Percentiles rank a stretch among this genome's conserved stretches.
These are phyloP conservation scores for Sporisorium graminicola DNA, from an alignment of 1,284 basidiomycete species.

Conservation along the genomic window DNA sequence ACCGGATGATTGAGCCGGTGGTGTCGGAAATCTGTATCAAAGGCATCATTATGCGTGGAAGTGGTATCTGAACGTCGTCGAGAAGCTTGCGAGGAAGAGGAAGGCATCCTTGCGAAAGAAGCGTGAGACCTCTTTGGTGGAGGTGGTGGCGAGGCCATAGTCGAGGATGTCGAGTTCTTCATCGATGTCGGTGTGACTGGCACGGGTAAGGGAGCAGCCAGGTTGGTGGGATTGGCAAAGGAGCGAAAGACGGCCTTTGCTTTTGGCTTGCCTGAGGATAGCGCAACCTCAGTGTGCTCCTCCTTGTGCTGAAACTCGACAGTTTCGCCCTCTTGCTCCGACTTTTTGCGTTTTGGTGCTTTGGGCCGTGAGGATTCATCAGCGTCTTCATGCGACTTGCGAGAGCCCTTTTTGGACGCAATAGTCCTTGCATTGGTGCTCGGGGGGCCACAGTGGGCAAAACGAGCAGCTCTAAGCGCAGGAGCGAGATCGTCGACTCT, in stretches of 20 bases:
- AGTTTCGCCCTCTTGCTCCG: slow-evolving; percentile 11
- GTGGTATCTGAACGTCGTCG: slow-evolving; percentile 32
- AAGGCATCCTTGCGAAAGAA: slow-evolving; percentile 19
- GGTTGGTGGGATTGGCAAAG: slow-evolving; percentile 59
- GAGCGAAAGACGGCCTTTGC: slow-evolving; percentile 60
- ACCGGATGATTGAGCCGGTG: slow-evolving; percentile 27
- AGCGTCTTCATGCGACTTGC: slow-evolving; percentile 26
- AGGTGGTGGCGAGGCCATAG: slow-evolving; percentile 20
- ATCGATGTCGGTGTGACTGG: slow-evolving; percentile 19
- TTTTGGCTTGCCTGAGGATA: slow-evolving; percentile 38
- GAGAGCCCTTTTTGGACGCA: slow-evolving; percentile 44
- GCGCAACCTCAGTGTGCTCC: neutral
- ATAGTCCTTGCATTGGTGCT: slow-evolving; percentile 50
- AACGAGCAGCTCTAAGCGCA: slow-evolving; percentile 56
- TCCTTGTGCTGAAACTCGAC: slow-evolving; percentile 12
- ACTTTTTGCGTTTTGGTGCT: slow-evolving; percentile 41
- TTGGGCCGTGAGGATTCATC: slow-evolving; percentile 14
- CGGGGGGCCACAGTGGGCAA: slow-evolving; percentile 56
- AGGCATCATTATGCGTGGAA: slow-evolving; percentile 17
- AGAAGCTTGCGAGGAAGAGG: slow-evolving; percentile 22
- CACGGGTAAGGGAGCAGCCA: slow-evolving; percentile 50
- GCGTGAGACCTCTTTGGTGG: slow-evolving; percentile 12
- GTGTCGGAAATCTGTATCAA: slow-evolving; percentile 17
- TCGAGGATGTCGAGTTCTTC: slow-evolving; percentile 6
- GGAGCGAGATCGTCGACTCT: slow-evolving; percentile 63